Base-by-base conservation (phyloP, 139 green algal genomes). In the Mychonastes homosphaera region DNA sequence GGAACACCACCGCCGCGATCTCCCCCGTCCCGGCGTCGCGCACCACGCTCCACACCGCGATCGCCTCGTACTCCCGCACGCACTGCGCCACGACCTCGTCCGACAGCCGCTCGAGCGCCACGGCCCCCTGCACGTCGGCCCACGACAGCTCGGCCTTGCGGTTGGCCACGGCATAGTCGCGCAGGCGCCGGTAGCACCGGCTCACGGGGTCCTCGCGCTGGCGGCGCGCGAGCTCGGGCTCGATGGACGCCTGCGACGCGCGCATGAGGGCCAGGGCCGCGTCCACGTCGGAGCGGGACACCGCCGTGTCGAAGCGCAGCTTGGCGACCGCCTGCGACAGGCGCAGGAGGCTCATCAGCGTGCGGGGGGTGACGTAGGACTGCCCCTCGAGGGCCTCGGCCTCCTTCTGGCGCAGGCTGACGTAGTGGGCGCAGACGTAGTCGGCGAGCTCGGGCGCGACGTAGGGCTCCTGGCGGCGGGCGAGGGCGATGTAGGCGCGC, bases 331-430 rank as follows among this genome's bases (percentile, higher is more conserved):
- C 84, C 70, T 95, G 79, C 12, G 71, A 76, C 12, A 99, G 67
- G 16, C 92, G 81, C 53, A 99, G 75, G 64, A 98, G 95, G 65
- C 74, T 88, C 38, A 99, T 84, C 55, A 99, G 79, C 10, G 93
- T 98, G 52, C 92, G 79, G 2, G 92, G 89, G 1, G 92, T 99
- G 53, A 85, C 90, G 77, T 95, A 95, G 30, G 79, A 81, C 49
- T 80, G 71, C 49, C 58, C 36, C 32, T 69, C 72, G 40, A 66
- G 41, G 10, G 73, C 61, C 18, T 66, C 67, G n/a, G 62, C 39
- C 34, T 90, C 85, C 54, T 81, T 67, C 67, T 83, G 69, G 6
- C 90, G 73, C 72, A 97, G 0, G 70, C 70, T 1, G 91, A 80
- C 18, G 47, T 34, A 65, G 48, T 65, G 61, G 4, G 50, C 50